These are phyloP conservation scores for Nosema muscidifuracis DNA, from an alignment of 371 early-diverging fungal genomes.

Conservation along the genomic window DNA sequence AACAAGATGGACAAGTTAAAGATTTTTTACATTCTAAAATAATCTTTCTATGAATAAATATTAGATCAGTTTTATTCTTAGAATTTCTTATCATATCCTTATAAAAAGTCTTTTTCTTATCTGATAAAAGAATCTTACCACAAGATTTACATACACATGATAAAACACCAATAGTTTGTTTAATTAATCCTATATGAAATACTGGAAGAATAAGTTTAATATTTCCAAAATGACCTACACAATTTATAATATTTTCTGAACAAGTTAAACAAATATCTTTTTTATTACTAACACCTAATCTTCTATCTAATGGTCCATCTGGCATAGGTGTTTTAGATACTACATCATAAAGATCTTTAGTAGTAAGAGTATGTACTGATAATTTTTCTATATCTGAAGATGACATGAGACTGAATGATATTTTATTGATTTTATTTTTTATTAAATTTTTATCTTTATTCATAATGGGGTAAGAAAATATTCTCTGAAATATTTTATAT, in stretches of 20 bases:
- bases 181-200: constrained; percentile 92
- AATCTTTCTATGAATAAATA: constrained; percentile 68
- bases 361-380: constrained; percentile 46
- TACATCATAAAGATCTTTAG: constrained; percentile 56
- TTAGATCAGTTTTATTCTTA: constrained; percentile 8
- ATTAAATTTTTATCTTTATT: constrained; percentile 13
- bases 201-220: constrained; percentile 84
- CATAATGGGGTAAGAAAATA: background rate
- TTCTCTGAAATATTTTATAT: no score
- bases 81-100: constrained; percentile 33
- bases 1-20: constrained; percentile 75
- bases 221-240: constrained; percentile 95
- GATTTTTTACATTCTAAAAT: constrained; percentile 79
- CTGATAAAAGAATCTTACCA: constrained; percentile 43
- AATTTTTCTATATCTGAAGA: constrained; percentile 42
- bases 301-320: constrained; percentile 84
- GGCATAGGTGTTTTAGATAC: constrained; percentile 70
- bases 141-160: constrained; percentile 90
- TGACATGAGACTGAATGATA: constrained; percentile 50
- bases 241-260: constrained; percentile 74
- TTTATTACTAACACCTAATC: constrained; percentile 70
- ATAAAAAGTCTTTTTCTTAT: constrained; percentile 38
- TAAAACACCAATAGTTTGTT: constrained; percentile 74
- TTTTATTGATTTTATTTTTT: constrained; percentile 25
- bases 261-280: constrained; percentile 79